Evolutionary conservation across 306 rosid species (phyloP).

Genomic region (Cucurbita maxima): DNA sequence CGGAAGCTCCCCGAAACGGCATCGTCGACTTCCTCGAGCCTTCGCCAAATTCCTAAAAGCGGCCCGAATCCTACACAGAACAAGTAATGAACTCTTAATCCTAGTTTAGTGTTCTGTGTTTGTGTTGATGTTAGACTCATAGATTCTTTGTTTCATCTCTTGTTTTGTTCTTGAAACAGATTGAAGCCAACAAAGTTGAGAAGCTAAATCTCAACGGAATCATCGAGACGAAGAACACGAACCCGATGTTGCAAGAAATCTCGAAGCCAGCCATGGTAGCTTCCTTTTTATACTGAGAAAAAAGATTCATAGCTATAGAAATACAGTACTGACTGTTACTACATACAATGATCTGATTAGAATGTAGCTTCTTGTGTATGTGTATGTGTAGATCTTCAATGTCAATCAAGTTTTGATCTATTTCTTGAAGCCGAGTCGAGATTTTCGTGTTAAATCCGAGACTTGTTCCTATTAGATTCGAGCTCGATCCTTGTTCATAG

Average conservation of each 20-base stretch:
- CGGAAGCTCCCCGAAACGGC: neutral
- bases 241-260: neutral
- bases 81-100: conserved; percentile 32
- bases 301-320: neutral
- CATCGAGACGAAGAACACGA: neutral
- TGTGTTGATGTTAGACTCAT: neutral
- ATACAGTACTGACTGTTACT: conserved; percentile 1
- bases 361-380: neutral
- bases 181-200: neutral
- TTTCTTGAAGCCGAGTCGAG: neutral
- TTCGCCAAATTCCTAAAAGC: conserved; percentile 59
- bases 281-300: neutral
- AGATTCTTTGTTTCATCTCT: neutral
- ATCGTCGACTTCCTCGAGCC: conserved; percentile 29
- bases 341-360: neutral
- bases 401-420: neutral
- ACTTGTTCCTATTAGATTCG: neutral
- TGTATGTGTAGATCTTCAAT: neutral
- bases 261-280: neutral
- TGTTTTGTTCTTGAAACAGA: neutral
- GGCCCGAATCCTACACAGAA: conserved; percentile 75
- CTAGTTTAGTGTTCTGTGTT: neutral
- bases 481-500: neutral
- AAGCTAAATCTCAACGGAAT: neutral
- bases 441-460: neutral